Evolutionary conservation across 768 basidiomycete species (phyloP), one percentile per base, ranked within the genome.

Genomic region (Leccinum truebloodii): DNA sequence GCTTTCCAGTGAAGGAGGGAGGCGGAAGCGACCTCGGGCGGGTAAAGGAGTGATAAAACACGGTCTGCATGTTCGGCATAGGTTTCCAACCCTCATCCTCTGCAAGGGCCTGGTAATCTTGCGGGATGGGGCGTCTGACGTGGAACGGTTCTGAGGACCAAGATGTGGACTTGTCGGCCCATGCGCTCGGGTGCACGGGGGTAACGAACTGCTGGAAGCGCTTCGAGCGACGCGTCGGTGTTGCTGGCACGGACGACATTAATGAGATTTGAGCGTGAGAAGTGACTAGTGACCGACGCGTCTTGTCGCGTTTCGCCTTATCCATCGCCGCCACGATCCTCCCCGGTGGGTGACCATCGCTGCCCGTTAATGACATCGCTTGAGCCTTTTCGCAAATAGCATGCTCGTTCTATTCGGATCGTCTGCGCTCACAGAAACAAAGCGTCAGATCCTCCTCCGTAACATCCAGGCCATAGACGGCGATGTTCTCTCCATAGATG

Each of bases 341-440:
- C 37, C 10, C 55, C 9, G 51, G 69, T 69, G 4, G 53, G 68
- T 69, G 48, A 69, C 63, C 34, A 10, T 28, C 49, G 14, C 46
- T 18, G n/a, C 20, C 32, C 26, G 52, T n/a, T 12, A 18, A 20
- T 16, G 2, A 14, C 26, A 8, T 30, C 13, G 14, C 49, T 54
- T 32, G 48, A 69, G 16, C 26, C 53, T 10, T 22, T 54, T 59
- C 14, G 22, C 55, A 65, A 59, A 57, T 35, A 59, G n/a, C 50
- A 96, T 97, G 94, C 81, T 97, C 32, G 77, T 92, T 55, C 80
- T 96, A 10, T 75, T 78, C 28, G 95, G 95, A 44, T 82, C 87
- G 20, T 95, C 95, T 3, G 83, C 85, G 13, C 76, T 94, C 59
- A 90, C 94, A 1, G 73, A 75, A 28, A 81, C 88, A 9, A 93